phyloP scores from a whole-genome alignment of 352 stramenopile species.

The Globisporangium acanthophoron region DNA sequence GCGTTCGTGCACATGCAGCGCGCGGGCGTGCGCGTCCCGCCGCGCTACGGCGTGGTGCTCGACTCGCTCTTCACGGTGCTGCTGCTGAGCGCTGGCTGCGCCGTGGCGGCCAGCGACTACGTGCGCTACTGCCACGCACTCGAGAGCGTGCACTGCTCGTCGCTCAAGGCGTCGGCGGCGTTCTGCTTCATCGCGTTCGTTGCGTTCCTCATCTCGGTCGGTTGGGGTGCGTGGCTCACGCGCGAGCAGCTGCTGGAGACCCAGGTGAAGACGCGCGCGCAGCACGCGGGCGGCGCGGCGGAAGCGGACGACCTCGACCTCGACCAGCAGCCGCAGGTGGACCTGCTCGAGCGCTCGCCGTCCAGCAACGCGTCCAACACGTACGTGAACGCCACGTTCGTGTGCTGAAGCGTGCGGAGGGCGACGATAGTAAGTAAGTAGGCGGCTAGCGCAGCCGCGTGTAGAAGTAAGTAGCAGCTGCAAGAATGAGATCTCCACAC shows the following conservation, averaged over 20 bases:
- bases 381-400: conserved; percentile 12
- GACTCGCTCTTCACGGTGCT: conserved; percentile 68
- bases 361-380: conserved; percentile 15
- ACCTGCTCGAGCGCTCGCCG: conserved; percentile 15
- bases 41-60: conserved; percentile 40
- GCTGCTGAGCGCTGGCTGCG: conserved; percentile 55
- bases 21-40: conserved; percentile 23
- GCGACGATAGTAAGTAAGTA: background rate
- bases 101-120: conserved; percentile 60
- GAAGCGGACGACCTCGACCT: background rate
- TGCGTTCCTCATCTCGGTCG: conserved; percentile 48
- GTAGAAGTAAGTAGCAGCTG: background rate
- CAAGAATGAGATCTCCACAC: background rate
- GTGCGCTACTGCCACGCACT: conserved; percentile 52
- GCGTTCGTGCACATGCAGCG: conserved; percentile 31
- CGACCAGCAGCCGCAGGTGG: conserved; percentile 3
- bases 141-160: conserved; percentile 38
- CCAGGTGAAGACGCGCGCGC: background rate
- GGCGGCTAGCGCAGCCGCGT: background rate
- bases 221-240: conserved; percentile 46
- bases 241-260: conserved; percentile 12
- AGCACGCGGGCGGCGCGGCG: conserved; percentile 1
- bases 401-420: conserved; percentile 5
- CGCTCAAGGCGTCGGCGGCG: conserved; percentile 35
- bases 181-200: conserved; percentile 66